Evolutionary conservation across 768 basidiomycete species (phyloP), one percentile per base, ranked within the genome.

Genomic region (Botryobasidium botryosum): DNA sequence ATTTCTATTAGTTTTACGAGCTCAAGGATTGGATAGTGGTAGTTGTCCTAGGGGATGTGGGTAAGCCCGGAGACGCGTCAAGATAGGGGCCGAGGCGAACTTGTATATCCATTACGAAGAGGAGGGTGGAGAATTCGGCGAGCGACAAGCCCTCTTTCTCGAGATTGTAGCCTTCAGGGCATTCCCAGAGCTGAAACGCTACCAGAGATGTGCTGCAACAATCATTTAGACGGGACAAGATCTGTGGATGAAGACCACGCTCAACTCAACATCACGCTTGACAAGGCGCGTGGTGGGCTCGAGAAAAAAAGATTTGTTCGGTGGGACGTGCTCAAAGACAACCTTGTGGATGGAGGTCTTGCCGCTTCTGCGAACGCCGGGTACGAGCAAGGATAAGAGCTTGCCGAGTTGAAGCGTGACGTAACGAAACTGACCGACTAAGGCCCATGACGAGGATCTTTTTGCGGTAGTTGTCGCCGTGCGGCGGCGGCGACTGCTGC

Each of bases 71-170:
- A 32, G 40, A 24, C 21, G 44, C 40, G 41, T 43, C 27, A 23
- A 36, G 31, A 33, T n/a, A 46, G 38, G 17, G 35, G 39, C 44
- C 17, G 10, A 13, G 6, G 59, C 77, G 54, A 55, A 86, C 88
- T 61, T 88, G 80, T 44, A 94, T 91, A 55, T 97, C 92, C 51
- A 96, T 82, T 23, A 96, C 87, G 52, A 90, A 97, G 44, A 96
- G 75, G 54, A 96, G 70, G 2, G 80, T 77, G 2, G 84, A 70
- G 54, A 94, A 87, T 25, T 82, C 71, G 35, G 77, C 72, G 29
- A 94, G 69, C 6, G 81, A 73, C 6, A 72, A 68, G 18, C 74
- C 77, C 8, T 92, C 69, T n/a, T 76, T 72, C 20, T 87, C 80
- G 10, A 80, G 71, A 3, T 85, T 77, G 45, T 77, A 72, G 48